A percentile compares a stretch with the other conserved stretches of the same genome.
These are phyloP conservation scores for Cenchrus purpureus DNA, from an alignment of 176 grass and related monocot genomes.

Conservation along the genomic window DNA sequence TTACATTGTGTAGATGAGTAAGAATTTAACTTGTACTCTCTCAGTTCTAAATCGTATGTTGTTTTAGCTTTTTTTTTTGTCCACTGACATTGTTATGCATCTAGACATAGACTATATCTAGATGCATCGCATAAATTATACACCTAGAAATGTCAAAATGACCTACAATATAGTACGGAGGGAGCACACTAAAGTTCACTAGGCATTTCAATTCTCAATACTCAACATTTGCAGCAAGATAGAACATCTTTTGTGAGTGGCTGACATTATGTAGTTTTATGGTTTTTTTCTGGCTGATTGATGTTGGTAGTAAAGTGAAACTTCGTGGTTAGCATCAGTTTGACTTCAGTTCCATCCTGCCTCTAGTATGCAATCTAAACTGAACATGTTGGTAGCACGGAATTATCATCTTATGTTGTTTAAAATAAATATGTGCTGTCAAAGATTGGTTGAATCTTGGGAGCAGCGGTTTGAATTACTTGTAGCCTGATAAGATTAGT, in stretches of 20 bases:
- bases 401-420: constrained; percentile 2
- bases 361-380: neutral
- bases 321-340: constrained; percentile 1
- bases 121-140: too few species aligned
- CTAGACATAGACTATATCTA: too few species aligned
- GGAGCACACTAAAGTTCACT: neutral
- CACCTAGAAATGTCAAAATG: too few species aligned
- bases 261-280: neutral
- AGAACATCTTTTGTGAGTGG: neutral
- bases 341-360: neutral
- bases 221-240: too few species aligned
- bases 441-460: neutral
- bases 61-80: too few species aligned
- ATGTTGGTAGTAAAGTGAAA: neutral
- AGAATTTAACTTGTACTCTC: neutral
- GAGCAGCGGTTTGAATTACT: neutral
- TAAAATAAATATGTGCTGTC: neutral
- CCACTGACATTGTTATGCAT: too few species aligned
- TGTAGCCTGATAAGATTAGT: neutral
- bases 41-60: too few species aligned
- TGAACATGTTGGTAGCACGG: neutral
- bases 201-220: neutral
- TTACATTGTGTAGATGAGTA: neutral
- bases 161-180: too few species aligned
- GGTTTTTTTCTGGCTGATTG: neutral